Conservation (phyloP, 768 basidiomycete species). For the Boletus eberwhitei region DNA sequence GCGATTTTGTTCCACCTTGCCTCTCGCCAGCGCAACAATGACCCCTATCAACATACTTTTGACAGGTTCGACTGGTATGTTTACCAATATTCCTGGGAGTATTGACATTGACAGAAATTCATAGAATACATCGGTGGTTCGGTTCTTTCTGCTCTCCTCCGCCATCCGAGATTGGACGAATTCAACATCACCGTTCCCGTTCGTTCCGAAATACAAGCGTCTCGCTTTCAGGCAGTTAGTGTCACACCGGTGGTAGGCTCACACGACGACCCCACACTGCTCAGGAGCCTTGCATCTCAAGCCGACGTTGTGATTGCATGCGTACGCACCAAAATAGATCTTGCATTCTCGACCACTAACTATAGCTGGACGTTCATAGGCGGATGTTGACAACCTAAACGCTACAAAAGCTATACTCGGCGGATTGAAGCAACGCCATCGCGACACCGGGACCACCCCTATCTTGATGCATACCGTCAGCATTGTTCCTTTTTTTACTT, state of each 20-base stretch:
- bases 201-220: constrained; percentile 39
- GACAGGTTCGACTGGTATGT: constrained; percentile 22
- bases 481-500: not conserved
- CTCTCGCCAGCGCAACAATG: constrained; percentile 7
- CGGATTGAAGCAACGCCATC: constrained; percentile 46
- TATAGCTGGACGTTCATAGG: constrained; percentile 19
- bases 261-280: constrained; percentile 35
- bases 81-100: not conserved
- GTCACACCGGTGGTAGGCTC: constrained; percentile 37
- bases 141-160: constrained; percentile 45
- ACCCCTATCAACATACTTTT: constrained; percentile 11
- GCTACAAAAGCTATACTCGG: constrained; percentile 43
- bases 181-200: constrained; percentile 47
- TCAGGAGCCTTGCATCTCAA: constrained; percentile 41
- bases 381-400: constrained; percentile 42
- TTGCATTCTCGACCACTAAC: not conserved
- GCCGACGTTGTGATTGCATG: constrained; percentile 42
- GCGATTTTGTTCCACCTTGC: not conserved
- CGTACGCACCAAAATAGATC: constrained; percentile 20
- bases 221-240: not conserved
- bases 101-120: not conserved
- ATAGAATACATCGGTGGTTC: constrained; percentile 58
- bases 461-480: constrained; percentile 61
- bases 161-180: constrained; percentile 38
- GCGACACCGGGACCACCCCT: constrained; percentile 38